phyloP scores from a whole-genome alignment of 2,329 filamentous ascomycete species.

The Colletotrichum sp. region DNA sequence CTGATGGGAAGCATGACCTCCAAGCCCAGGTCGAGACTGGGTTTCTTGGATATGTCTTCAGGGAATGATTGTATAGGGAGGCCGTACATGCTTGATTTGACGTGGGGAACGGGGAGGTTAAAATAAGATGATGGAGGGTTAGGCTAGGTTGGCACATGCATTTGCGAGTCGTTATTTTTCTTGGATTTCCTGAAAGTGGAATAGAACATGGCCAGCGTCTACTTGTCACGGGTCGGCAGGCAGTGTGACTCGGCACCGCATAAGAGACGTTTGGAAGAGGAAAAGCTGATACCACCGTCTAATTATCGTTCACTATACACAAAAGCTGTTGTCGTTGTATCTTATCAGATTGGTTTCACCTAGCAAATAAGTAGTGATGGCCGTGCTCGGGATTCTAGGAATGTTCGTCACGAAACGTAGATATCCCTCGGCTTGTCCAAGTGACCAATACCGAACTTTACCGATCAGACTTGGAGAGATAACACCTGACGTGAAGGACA shows the following conservation, averaged over 20 bases:
- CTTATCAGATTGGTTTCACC: not conserved
- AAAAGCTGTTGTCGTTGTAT: not conserved
- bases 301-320: constrained; percentile 12
- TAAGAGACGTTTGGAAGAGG: constrained; percentile 14
- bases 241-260: constrained; percentile 1
- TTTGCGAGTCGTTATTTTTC: not conserved
- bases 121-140: not conserved
- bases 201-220: constrained; percentile 13
- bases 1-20: not conserved
- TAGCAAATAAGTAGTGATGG: not conserved
- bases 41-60: not conserved
- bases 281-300: constrained; percentile 19
- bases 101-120: not conserved
- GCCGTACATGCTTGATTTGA: not conserved
- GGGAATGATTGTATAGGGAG: not conserved
- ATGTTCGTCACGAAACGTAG: not conserved
- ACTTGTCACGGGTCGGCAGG: not conserved
- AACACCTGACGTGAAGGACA: not conserved
- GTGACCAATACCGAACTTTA: not conserved
- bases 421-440: not conserved
- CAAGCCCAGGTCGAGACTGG: not conserved
- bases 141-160: not conserved
- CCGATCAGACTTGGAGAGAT: not conserved
- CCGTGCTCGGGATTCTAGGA: not conserved
- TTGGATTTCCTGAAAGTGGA: not conserved